Percentiles rank a stretch among this genome's conserved stretches.
phyloP scores from a whole-genome alignment of 2,329 filamentous ascomycete species.

The Paradendryphiella salina region DNA sequence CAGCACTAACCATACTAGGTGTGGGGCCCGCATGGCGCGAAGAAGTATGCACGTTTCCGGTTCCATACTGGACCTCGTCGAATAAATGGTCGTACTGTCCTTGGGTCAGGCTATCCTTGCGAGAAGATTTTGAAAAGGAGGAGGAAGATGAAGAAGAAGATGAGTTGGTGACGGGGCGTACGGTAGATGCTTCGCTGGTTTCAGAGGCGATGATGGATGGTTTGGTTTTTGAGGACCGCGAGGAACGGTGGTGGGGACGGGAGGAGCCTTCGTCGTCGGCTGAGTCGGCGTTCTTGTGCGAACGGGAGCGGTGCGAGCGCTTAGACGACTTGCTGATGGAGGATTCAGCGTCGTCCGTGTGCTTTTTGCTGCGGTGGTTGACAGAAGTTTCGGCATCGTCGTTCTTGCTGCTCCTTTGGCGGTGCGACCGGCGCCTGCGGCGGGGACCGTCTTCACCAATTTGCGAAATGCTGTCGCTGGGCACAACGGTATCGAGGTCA shows the following conservation, averaged over 20 bases:
- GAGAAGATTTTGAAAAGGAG: slow-evolving; percentile 12
- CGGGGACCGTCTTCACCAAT: slow-evolving; percentile 31
- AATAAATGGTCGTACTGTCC: slow-evolving; percentile 37
- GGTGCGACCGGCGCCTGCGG: slow-evolving; percentile 36
- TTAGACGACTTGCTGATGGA: slow-evolving; percentile 37
- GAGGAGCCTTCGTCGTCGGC: slow-evolving; percentile 23
- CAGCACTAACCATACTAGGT: slow-evolving; percentile 44
- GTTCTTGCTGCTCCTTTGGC: slow-evolving; percentile 17
- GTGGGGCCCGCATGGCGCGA: slow-evolving; percentile 37
- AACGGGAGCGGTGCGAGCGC: slow-evolving; percentile 28
- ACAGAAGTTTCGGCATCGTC: slow-evolving; percentile 22
- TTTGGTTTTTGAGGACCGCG: slow-evolving; percentile 18
- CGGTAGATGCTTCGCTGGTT: slow-evolving; percentile 42
- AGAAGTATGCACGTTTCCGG: slow-evolving; percentile 38
- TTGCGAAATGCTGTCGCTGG: slow-evolving; percentile 55
- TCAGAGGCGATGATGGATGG: slow-evolving; percentile 34
- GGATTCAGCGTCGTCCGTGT: slow-evolving; percentile 20
- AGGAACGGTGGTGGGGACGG: slow-evolving; percentile 23
- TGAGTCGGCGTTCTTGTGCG: slow-evolving; percentile 31
- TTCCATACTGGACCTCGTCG: slow-evolving; percentile 34
- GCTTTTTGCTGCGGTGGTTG: slow-evolving; percentile 25
- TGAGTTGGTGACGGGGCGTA: slow-evolving; percentile 32
- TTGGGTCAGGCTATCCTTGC: slow-evolving; percentile 41
- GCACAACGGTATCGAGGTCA: slow-evolving; percentile 52
- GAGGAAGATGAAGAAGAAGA: background rate